Base-by-base conservation (phyloP, 495 filamentous ascomycete genomes). In the Talaromyces proteolyticus region DNA sequence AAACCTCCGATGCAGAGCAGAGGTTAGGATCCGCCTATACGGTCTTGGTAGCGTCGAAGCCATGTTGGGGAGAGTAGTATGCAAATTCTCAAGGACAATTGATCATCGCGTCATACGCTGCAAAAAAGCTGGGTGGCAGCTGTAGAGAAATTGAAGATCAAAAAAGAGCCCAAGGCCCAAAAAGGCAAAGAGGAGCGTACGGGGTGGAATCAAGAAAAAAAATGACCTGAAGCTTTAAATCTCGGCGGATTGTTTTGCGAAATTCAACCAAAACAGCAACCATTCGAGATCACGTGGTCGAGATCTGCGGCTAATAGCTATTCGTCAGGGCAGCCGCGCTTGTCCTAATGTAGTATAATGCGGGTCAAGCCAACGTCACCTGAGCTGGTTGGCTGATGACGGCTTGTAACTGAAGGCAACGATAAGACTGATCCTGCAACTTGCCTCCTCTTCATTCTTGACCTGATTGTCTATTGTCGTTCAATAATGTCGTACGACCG, bases 21-120 rank as follows among this genome's bases (percentile, higher is more conserved):
- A 91, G 36, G 92, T 95, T 50, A 97, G 69, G 65, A 94, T 91
- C 60, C 95, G 87, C 72, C 91, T 83, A 62, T 96, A 96, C 37
- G 78, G 79, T 44, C 80, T 70, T 46, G 68, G 62, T 62, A 65
- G 68, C 44, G 61, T 50, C 45, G 67, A 58, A 57, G 74, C 69
- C 77, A 80, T 79, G 59, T 50, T 70, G 67, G 14, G 38, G n/a
- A 46, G 29, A n/a, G 38, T 20, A 16, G 47, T 42, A 22, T 40
- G n/a, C 42, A 5, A 25, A 14, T 45, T 29, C 18, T 36, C 29
- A 18, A 3, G 22, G 34, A 11, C 11, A 25, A 25, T 12, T 20
- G 11, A n/a, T 51, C 49, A 44, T 38, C 7, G 49, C 49, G 44
- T 51, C 11, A 37, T 51, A 11, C 12, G 17, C 29, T 34, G 29